Evolutionary conservation across 2,329 filamentous ascomycete genomes (phyloP).

Genomic region (Didymella segeticola): DNA sequence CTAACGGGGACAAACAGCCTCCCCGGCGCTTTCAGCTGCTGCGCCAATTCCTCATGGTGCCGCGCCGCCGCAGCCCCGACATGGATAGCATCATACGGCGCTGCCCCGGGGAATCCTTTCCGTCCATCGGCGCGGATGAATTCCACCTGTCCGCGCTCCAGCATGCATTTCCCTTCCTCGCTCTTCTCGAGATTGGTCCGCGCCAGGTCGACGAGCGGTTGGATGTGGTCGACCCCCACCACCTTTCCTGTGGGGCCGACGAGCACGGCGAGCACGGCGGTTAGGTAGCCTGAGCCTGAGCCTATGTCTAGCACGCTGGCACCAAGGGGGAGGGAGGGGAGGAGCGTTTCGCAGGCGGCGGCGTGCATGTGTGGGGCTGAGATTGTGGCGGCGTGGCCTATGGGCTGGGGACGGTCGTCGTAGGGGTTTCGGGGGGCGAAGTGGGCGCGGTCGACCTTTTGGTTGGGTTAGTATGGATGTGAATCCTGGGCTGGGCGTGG

Average conservation of each 20-base stretch:
- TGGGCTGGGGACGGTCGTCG: conserved; percentile 72
- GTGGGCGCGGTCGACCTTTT: conserved; percentile 83
- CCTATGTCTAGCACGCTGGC: conserved; percentile 58
- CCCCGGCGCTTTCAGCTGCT: conserved; percentile 80
- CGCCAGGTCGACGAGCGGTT: conserved; percentile 53
- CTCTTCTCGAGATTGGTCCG: conserved; percentile 54
- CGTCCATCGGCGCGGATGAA: conserved; percentile 76
- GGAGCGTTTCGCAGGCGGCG: conserved; percentile 67
- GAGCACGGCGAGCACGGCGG: conserved; percentile 84
- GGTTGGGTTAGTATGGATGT: not conserved
- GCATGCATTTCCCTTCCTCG: conserved; percentile 58
- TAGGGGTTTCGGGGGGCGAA: conserved; percentile 79
- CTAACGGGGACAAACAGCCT: conserved; percentile 81
- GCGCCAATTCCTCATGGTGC: conserved; percentile 74
- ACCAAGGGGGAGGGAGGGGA: conserved; percentile 62
- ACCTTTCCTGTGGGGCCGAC: conserved; percentile 60
- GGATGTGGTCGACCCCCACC: conserved; percentile 59
- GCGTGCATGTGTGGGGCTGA: conserved; percentile 78
- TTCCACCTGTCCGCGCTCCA: conserved; percentile 68
- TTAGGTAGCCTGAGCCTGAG: conserved; percentile 72
- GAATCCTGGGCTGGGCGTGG: not conserved
- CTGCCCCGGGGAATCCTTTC: conserved; percentile 54
- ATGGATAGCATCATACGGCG: conserved; percentile 89
- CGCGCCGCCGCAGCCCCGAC: conserved; percentile 84
- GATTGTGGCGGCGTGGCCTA: conserved; percentile 73